Percentiles rank a stretch among this genome's conserved stretches.
Evolutionary conservation across 176 grass and related monocot species (phyloP).

Genomic region (Bromus sterilis): DNA sequence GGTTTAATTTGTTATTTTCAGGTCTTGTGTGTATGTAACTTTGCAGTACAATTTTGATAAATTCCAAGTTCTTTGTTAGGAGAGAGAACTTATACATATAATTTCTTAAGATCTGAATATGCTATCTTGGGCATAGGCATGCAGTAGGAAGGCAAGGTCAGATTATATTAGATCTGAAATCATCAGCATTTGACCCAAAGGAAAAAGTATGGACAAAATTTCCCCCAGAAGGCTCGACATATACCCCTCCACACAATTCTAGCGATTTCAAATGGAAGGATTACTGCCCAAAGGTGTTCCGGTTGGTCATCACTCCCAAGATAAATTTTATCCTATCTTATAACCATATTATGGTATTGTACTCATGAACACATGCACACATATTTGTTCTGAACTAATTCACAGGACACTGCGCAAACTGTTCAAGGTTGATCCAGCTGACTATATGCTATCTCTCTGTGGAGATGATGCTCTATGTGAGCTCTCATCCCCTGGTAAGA

Average conservation of each 20-base stretch:
- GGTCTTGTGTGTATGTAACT: background rate
- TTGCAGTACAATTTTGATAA: background rate
- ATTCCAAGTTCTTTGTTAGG: background rate
- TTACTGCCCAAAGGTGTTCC: constrained; percentile 95
- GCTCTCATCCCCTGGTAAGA: constrained; percentile 89
- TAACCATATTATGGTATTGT: background rate
- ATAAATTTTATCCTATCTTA: constrained; percentile 14
- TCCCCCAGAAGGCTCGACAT: constrained; percentile 82
- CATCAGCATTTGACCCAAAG: constrained; percentile 83
- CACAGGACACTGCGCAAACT: constrained; percentile 72
- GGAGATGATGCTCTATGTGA: constrained; percentile 84
- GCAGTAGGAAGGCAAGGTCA: constrained; percentile 83
- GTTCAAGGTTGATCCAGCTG: constrained; percentile 89
- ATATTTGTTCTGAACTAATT: constrained; percentile 24
- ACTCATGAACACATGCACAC: background rate
- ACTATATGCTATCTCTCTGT: constrained; percentile 91
- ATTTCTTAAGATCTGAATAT: constrained; percentile 13
- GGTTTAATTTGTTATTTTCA: background rate
- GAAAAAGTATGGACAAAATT: constrained; percentile 99
- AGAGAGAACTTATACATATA: background rate
- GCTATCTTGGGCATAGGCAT: constrained; percentile 49
- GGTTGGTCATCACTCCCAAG: constrained; percentile 48
- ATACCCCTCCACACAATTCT: constrained; percentile 90
- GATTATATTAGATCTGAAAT: constrained; percentile 62
- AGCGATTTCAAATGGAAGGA: constrained; percentile 98